Conservation (phyloP, 768 basidiomycete species). For the Kondoa subrosea region DNA sequence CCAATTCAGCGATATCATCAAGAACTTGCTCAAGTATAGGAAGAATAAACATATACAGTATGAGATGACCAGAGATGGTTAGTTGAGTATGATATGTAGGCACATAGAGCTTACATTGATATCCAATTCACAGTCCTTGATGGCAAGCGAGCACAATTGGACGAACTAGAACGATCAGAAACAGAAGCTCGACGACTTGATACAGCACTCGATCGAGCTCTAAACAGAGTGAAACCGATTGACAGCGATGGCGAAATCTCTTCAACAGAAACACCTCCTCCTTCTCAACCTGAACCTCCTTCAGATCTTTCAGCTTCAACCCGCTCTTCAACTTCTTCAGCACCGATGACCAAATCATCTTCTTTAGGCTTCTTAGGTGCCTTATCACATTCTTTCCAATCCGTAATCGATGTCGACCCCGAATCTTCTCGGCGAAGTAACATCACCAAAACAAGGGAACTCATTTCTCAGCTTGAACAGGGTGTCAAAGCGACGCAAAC, state of each 20-base stretch:
- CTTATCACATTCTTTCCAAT: constrained; percentile 80
- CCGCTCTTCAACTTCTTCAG: neutral
- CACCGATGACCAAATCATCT: neutral
- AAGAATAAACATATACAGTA: constrained; percentile 97
- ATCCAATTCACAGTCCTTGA: constrained; percentile 40
- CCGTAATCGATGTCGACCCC: constrained; percentile 98
- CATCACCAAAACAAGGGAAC: constrained; percentile 85
- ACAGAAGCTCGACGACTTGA: constrained; percentile 74
- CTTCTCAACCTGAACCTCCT: neutral
- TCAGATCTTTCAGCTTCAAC: neutral
- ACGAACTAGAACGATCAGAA: constrained; percentile 83
- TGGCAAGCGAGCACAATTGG: constrained; percentile 61
- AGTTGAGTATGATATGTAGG: neutral
- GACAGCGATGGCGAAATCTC: constrained; percentile 18
- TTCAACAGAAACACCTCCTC: neutral
- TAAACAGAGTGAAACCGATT: constrained; percentile 18
- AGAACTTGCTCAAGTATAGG: constrained; percentile 78
- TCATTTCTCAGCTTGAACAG: constrained; percentile 87
- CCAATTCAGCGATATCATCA: constrained; percentile 88
- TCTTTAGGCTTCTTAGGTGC: constrained; percentile 70
- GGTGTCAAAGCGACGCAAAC: constrained; percentile 79
- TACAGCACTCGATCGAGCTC: constrained; percentile 51
- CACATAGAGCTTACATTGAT: neutral
- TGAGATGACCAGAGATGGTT: constrained; percentile 79
- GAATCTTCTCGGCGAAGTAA: constrained; percentile 83